These are phyloP conservation scores for Cutaneotrichosporon mucoides DNA, from an alignment of 1,284 basidiomycete genomes.

Conservation along the genomic window DNA sequence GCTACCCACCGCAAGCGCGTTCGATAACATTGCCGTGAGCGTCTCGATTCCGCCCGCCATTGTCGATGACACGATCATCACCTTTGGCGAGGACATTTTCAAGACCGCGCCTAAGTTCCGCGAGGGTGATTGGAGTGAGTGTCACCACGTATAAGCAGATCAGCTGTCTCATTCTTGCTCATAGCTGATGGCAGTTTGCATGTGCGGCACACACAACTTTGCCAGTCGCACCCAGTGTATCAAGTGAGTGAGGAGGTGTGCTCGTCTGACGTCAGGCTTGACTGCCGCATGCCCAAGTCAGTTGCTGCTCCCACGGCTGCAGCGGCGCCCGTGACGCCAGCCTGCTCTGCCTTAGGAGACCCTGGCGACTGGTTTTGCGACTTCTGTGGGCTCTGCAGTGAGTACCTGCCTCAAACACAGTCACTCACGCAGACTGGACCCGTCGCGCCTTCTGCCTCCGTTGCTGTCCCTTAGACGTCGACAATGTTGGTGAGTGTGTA, in stretches of 20 bases:
- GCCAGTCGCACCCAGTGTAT: neutral
- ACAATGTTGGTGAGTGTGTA: constrained; percentile 9
- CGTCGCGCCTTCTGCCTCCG: constrained; percentile 13
- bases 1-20: neutral
- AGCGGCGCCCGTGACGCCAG: neutral
- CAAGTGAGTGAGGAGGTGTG: neutral
- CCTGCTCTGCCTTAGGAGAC: constrained; percentile 12
- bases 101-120: neutral
- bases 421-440: constrained; percentile 12
- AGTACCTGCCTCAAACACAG: neutral
- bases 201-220: constrained; percentile 8
- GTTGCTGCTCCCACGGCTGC: neutral
- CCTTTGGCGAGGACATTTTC: neutral
- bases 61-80: neutral
- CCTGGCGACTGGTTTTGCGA: constrained; percentile 19
- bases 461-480: constrained; percentile 15
- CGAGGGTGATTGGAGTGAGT: constrained; percentile 6
- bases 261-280: neutral
- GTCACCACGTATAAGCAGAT: neutral
- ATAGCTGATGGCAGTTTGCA: constrained; percentile 7
- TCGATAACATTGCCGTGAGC: neutral
- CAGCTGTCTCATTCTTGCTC: neutral
- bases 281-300: neutral
- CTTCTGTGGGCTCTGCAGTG: constrained; percentile 15
- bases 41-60: neutral